Base-by-base conservation (phyloP, 257 asterid genomes). In the Gynochthodes officinalis region DNA sequence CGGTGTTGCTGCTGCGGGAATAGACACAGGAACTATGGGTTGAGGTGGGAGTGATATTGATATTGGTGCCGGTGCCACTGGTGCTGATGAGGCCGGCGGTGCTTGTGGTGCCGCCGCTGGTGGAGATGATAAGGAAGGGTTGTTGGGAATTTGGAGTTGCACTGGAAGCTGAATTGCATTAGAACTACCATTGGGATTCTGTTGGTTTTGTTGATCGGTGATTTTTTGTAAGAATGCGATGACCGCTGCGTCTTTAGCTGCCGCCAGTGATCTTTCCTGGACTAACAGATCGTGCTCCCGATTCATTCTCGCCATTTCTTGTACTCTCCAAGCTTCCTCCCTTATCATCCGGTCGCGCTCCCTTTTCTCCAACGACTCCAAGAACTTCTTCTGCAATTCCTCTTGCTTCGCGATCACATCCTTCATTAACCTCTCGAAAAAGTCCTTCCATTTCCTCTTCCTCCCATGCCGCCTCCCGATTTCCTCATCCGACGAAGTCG, bases 401-500 rank as follows among this genome's bases (percentile, higher is more conserved):
- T 92, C 98, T 50, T 95, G 99, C 73, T 89, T 92, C n/a, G 75
- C 78, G 13, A 92, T 73, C 37, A 95, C 95, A 7, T 86, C 89
- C 13, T 69, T 83, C 88, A 89, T 84, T 21, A 95, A 46, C 71
- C 81, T 80, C 44, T 82, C 90, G 55, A 95, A 86, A 67, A 82
- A 92, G 21, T 86, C 97, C 85, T 89, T 87, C 93, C 96, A 90
- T 63, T 90, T 92, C 74, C 99, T 75, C 89, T 95, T 95, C 84
- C 81, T 82, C 40, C 85, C 86, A 5, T 79, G 76, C 72, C 87
- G 79, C 80, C 86, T 77, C 43, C 83, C 90, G 25, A 86, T 83
- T 13, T 86, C 95, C 84, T 90, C 99, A 30, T 92, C 99, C 0
- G 97, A 90, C 0, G 98, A 90, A 0, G 98, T 89, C 0, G 96